phyloP scores from a whole-genome alignment of 148 eudicot genomes.

The Amaranthus cruentus region DNA sequence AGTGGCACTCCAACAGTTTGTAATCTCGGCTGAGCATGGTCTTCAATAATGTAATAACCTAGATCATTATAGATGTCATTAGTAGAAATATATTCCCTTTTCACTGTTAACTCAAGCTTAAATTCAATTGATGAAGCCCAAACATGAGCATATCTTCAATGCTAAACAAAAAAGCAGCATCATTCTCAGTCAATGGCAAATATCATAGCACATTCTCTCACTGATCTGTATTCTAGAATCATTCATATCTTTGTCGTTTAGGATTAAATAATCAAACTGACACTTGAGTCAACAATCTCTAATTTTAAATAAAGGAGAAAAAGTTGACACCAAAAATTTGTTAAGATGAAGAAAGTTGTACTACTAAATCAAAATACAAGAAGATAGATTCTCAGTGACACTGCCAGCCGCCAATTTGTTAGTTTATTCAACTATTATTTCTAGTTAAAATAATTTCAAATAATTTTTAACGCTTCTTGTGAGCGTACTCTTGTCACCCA shows the following conservation, averaged over 20 bases:
- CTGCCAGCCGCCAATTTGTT: too few relatives aligned
- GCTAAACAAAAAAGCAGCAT: not conserved
- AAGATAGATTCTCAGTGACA: too few relatives aligned
- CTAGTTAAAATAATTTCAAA: too few relatives aligned
- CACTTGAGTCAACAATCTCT: too few relatives aligned
- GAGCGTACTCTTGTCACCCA: too few relatives aligned
- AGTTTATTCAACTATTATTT: too few relatives aligned
- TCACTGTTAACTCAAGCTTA: not conserved
- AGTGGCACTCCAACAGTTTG: constrained; percentile 30
- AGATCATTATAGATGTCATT: constrained; percentile 20
- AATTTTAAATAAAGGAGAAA: too few relatives aligned
- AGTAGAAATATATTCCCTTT: constrained; percentile 2
- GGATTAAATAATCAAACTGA: too few relatives aligned
- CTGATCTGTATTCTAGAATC: not conserved
- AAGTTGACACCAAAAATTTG: too few relatives aligned
- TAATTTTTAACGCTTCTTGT: too few relatives aligned
- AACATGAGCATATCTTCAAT: not conserved
- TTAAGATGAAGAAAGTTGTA: too few relatives aligned
- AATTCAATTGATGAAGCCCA: not conserved
- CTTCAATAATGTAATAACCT: constrained; percentile 82
- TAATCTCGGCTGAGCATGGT: constrained; percentile 45
- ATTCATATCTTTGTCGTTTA: not conserved
- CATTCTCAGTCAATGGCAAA: constrained; percentile 8
- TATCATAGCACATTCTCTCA: not conserved
- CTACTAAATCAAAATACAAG: too few relatives aligned